Base-by-base conservation (phyloP, 2,329 filamentous ascomycete genomes). In the Hyphodiscus sp. region DNA sequence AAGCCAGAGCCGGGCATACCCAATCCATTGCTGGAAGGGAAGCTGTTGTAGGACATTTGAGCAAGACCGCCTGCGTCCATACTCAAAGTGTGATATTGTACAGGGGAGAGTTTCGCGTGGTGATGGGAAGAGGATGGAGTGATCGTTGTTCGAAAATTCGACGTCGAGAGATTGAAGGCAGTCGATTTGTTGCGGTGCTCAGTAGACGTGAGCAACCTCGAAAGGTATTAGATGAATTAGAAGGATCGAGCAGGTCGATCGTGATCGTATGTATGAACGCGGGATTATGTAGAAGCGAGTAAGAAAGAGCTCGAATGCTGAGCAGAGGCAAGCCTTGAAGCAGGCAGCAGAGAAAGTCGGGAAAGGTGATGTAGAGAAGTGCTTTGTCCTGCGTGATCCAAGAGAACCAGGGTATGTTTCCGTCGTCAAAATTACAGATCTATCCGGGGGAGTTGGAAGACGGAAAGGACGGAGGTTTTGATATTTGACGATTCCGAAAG, bases 1-100 rank as follows among this genome's bases (percentile, higher is more conserved):
- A 96, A 87, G 67, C 91, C 89, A 61, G 87, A 83, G 58, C 82
- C 78, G 50, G 91, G 87, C 74, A 89, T 83, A 67, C 85, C 83
- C 65, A 96, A 78, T 65, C 83, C 85, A 71, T 81, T 81, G 69
- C 81, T 77, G 71, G 86, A 78, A 70, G 80, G 75, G 71, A 88
- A 88, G 72, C 85, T 81, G 78, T 85, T 89, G 79, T 90, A 92
- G 77, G 90, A 89, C 92, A 97, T 97, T 82, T 95, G 91, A 94
- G 91, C 87, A 79, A 96, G 89, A 94, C 91, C 90, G 82, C 92
- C 92, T 83, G 92, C 86, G 92, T 96, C 87, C 86, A 95, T 86
- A 64, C 63, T 68, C 65, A 63, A 49, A 42, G 30, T 63, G 41
- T 60, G 58, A 60, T 66, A 59, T 58, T 61, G 57, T 64, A 59